Percentiles rank a stretch among this genome's conserved stretches.
Evolutionary conservation across 2,329 filamentous ascomycete genomes (phyloP).

Genomic region (Magnaporthales sp.): DNA sequence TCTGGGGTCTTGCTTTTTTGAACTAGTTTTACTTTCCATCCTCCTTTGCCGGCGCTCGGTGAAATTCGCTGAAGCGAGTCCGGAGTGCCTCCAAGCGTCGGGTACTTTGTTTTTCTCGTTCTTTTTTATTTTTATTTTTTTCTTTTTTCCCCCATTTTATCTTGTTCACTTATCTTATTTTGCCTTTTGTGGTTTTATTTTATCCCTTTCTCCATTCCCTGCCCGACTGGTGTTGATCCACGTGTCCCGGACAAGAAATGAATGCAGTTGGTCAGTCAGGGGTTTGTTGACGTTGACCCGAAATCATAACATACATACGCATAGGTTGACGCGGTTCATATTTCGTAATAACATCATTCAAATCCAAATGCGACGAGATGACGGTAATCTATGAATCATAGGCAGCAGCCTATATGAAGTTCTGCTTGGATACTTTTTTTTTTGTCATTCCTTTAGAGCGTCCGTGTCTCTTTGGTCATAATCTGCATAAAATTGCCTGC

Average conservation of each 20-base stretch:
- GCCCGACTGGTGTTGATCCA: background rate
- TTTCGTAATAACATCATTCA: slow-evolving; percentile 3
- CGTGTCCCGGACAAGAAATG: background rate
- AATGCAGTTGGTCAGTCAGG: background rate
- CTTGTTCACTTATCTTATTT: background rate
- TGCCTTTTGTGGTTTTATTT: background rate
- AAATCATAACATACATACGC: background rate
- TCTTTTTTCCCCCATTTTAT: background rate
- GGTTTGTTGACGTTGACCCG: background rate
- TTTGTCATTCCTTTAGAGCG: background rate
- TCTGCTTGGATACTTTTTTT: background rate
- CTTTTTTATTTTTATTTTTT: background rate
- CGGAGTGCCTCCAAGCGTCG: background rate
- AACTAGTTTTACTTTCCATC: background rate
- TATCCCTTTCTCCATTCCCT: background rate
- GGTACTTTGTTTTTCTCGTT: background rate
- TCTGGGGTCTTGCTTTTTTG: background rate
- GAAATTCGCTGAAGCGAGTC: background rate
- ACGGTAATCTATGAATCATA: background rate
- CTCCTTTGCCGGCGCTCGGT: background rate
- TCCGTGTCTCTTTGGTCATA: background rate
- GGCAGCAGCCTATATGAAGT: background rate
- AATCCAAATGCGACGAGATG: background rate
- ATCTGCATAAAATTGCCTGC: background rate
- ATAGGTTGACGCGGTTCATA: background rate